Base-by-base conservation (phyloP, 164 flowering plant genomes). In the Kingdonia uniflora region DNA sequence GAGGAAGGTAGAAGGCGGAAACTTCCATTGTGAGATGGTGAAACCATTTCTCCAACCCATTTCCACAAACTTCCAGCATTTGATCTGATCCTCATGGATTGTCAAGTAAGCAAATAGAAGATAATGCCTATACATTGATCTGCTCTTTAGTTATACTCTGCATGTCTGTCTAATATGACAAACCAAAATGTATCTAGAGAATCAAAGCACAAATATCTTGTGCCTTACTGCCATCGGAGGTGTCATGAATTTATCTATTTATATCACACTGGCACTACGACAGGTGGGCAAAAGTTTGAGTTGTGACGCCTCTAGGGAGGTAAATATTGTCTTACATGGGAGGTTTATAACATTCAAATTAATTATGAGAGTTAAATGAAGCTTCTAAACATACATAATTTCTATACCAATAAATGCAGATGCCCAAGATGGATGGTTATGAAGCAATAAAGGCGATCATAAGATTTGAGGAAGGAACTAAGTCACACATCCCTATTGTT, bases 371-470 rank as follows among this genome's bases (percentile, higher is more conserved):
- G 12, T 10, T 24, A 24, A 16, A 40, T 65, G 44, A 0, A 23
- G 38, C 20, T 38, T 49, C 42, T 48, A 54, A 56, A 19, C 23
- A 17, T 44, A 19, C 41, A 23, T 15, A 25, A 0, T 43, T 19
- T 56, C 16, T 46, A 1, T 62, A 57, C 16, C 33, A 45, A 55
- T 8, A n/a, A n/a, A 11, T 52, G 48, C 84, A 92, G 98, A 92
- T 92, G 98, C 96, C 96, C 38, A 85, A 80, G 74, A 84, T 92
- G 98, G 98, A 92, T 71, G 98, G 98, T 8, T 92, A 92, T 41
- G 96, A 92, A 62, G 96, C 98, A 61, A 92, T 96, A 25, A 87
- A 76, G 66, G 83, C 76, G 37, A 92, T 92, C 37, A 74, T 96
- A 67, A 81, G 71, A 66, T 62, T 68, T 14, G 98, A 91, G 68